phyloP scores from a whole-genome alignment of 176 grass and related monocot genomes.

The Carex scoparia region DNA sequence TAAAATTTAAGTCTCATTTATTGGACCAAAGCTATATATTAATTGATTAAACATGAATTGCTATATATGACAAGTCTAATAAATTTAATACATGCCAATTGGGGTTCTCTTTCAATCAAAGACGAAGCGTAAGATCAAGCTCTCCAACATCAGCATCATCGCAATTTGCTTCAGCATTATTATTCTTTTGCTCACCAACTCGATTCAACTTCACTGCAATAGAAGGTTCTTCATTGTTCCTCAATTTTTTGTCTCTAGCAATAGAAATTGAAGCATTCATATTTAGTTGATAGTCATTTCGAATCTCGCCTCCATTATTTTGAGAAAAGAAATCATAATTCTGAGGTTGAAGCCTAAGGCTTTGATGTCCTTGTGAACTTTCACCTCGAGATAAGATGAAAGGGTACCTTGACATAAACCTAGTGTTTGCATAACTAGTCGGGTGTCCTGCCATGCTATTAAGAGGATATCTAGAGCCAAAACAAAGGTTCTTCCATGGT shows the following conservation, averaged over 20 bases:
- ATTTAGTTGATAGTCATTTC: not conserved
- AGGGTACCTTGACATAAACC: not conserved
- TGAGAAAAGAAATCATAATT: not conserved
- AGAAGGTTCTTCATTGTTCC: not conserved
- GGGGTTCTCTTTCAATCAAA: not conserved
- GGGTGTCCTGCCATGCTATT: not conserved
- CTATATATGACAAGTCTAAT: not conserved
- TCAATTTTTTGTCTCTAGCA: not conserved
- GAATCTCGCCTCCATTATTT: not conserved
- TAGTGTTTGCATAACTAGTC: not conserved
- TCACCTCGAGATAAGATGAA: not conserved
- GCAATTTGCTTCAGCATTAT: not conserved
- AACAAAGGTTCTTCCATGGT: no score
- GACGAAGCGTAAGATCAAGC: slow-evolving; percentile 19
- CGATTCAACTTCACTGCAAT: not conserved
- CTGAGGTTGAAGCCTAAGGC: not conserved
- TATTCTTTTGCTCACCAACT: not conserved
- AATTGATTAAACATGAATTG: not conserved
- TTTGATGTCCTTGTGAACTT: not conserved
- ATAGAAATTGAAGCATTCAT: not conserved
- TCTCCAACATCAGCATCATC: not conserved
- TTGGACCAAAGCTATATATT: not conserved
- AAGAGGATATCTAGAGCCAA: not conserved
- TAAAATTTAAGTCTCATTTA: not conserved
- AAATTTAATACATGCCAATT: not conserved